Conservation (phyloP, 176 grass and related monocot species). For the Triticum turgidum region DNA sequence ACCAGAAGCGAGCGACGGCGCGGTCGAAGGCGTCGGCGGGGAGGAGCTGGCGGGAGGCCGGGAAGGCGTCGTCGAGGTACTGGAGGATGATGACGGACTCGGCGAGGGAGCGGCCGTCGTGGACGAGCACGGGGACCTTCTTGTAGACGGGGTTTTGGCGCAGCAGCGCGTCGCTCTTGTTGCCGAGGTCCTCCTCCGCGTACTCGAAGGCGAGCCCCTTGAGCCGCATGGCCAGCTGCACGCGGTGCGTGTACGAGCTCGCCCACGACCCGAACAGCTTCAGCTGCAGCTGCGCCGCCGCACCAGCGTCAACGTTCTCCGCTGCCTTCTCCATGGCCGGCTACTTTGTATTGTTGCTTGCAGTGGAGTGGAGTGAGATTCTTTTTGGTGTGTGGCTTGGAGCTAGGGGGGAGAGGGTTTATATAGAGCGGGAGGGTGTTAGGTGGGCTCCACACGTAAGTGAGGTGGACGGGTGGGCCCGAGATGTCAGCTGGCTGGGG, state of each 20-base stretch:
- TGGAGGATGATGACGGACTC: slow-evolving; percentile 83
- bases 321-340: slow-evolving; percentile 37
- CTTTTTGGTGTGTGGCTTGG: background rate
- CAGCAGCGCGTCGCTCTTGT: slow-evolving; percentile 62
- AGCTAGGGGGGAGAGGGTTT: background rate
- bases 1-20: slow-evolving; percentile 71
- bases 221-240: slow-evolving; percentile 77
- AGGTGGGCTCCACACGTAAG: background rate
- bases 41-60: slow-evolving; percentile 36
- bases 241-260: slow-evolving; percentile 91
- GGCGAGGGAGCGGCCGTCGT: slow-evolving; percentile 51
- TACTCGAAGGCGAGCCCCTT: slow-evolving; percentile 74
- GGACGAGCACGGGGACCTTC: slow-evolving; percentile 86
- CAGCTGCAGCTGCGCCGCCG: slow-evolving; percentile 18
- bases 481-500: background rate
- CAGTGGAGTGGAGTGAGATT: background rate
- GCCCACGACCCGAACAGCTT: slow-evolving; percentile 82
- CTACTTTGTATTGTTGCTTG: background rate
- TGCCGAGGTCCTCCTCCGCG: slow-evolving; percentile 71
- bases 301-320: background rate
- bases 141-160: slow-evolving; percentile 75
- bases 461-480: background rate
- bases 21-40: slow-evolving; percentile 54
- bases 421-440: slow-evolving; percentile 22
- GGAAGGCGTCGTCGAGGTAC: slow-evolving; percentile 73